Percentiles rank a stretch among this genome's conserved stretches.
Evolutionary conservation across 257 asterid species (phyloP).

Genomic region (Lycium barbarum): DNA sequence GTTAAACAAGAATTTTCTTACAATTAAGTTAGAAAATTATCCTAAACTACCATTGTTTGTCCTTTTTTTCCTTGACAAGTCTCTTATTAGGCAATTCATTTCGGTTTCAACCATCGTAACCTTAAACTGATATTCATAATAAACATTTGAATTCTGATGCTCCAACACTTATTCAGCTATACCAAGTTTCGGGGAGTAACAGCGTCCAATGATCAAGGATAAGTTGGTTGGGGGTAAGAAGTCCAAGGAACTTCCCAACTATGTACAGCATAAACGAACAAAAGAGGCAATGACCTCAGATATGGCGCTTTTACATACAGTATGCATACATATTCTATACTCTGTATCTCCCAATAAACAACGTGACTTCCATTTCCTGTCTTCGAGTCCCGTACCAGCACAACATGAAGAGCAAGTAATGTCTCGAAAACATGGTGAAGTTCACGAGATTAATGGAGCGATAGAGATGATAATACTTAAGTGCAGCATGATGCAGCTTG

Average conservation of each 20-base stretch:
- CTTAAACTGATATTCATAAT: background rate
- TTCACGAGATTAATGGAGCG: background rate
- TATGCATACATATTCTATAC: background rate
- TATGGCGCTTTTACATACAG: background rate
- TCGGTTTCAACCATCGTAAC: background rate
- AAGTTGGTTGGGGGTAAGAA: slow-evolving; percentile 4
- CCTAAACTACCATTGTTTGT: background rate
- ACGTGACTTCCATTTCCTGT: background rate
- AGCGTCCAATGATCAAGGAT: background rate
- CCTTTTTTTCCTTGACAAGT: background rate
- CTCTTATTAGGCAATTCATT: background rate
- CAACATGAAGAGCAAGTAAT: background rate
- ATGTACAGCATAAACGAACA: background rate
- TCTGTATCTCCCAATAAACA: background rate
- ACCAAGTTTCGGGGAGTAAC: background rate
- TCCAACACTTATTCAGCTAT: slow-evolving; percentile 14
- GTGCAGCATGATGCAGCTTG: slow-evolving; percentile 66
- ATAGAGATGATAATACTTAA: slow-evolving; percentile 31
- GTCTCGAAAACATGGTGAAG: background rate
- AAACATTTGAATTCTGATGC: background rate
- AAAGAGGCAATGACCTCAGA: background rate
- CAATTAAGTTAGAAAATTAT: background rate
- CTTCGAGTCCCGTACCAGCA: slow-evolving; percentile 14
- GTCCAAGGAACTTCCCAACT: background rate
- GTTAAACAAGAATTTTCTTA: background rate